Percentiles rank a stretch among this genome's conserved stretches.
Evolutionary conservation across 2,329 filamentous ascomycete genomes (phyloP).

Genomic region (Cordyceps militaris): DNA sequence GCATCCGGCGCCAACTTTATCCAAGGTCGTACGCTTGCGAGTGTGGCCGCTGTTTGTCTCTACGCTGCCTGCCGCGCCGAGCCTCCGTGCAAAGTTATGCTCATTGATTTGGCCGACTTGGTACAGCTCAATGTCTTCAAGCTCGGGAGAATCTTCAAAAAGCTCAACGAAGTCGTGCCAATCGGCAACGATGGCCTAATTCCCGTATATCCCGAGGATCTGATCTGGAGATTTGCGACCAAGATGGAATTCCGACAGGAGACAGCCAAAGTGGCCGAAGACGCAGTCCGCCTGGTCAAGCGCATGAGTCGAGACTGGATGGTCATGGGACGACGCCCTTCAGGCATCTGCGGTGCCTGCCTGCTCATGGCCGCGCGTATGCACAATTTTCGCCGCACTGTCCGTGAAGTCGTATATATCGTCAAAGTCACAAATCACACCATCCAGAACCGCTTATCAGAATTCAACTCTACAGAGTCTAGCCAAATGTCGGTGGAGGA

Average conservation of each 20-base stretch:
- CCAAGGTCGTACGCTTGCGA: slow-evolving; percentile 76
- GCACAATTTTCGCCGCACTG: slow-evolving; percentile 93
- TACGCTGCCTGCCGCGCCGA: slow-evolving; percentile 82
- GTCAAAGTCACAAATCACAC: slow-evolving; percentile 95
- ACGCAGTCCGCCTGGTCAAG: slow-evolving; percentile 79
- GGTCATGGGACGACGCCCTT: slow-evolving; percentile 85
- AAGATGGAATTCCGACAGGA: slow-evolving; percentile 84
- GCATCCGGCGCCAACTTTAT: slow-evolving; percentile 70
- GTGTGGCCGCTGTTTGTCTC: slow-evolving; percentile 82
- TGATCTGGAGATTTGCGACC: slow-evolving; percentile 85
- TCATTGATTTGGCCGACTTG: slow-evolving; percentile 91
- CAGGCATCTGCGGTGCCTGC: slow-evolving; percentile 89
- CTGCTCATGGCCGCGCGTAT: slow-evolving; percentile 92
- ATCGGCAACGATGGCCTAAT: slow-evolving; percentile 58
- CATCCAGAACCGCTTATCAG: slow-evolving; percentile 81
- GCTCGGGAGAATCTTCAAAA: slow-evolving; percentile 83
- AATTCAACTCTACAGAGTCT: slow-evolving; percentile 83
- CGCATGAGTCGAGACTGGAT: slow-evolving; percentile 98
- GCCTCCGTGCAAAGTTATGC: slow-evolving; percentile 75
- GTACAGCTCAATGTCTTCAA: slow-evolving; percentile 82
- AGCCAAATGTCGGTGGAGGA: slow-evolving; percentile 82
- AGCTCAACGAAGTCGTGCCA: slow-evolving; percentile 64
- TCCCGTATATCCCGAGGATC: slow-evolving; percentile 76
- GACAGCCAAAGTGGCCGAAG: slow-evolving; percentile 76
- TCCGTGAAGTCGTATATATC: slow-evolving; percentile 94